A percentile compares a stretch with the other conserved stretches of the same genome.
Conservation (phyloP, 1,139 yeast species). For the Debaryomyces singareniensis region DNA sequence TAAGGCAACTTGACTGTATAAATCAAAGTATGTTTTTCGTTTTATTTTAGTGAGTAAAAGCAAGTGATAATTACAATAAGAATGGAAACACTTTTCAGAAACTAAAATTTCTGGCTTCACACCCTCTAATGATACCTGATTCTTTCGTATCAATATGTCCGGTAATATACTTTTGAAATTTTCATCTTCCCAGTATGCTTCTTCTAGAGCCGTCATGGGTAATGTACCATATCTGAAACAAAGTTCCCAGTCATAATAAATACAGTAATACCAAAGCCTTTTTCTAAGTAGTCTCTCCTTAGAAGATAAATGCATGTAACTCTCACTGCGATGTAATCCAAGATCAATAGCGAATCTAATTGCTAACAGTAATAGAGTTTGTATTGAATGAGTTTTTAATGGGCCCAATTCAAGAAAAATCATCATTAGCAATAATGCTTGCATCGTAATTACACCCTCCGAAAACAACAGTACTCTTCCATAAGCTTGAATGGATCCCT, state of each 20-base stretch:
- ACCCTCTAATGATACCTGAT: neutral
- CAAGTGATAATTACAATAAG: conserved; percentile 8
- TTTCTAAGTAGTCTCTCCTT: conserved; percentile 35
- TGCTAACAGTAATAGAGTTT: conserved; percentile 43
- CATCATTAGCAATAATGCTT: conserved; percentile 41
- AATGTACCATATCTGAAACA: conserved; percentile 57
- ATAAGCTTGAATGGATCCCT: conserved; percentile 42
- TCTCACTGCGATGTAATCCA: conserved; percentile 59
- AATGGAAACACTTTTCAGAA: too few relatives aligned
- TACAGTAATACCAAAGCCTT: conserved; percentile 52
- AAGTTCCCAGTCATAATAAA: conserved; percentile 46
- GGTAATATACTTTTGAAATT: neutral
- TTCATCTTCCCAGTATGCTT: conserved; percentile 17
- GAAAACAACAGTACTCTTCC: conserved; percentile 40
- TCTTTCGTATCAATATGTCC: conserved; percentile 1
- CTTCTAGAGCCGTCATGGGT: conserved; percentile 51
- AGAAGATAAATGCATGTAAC: conserved; percentile 28
- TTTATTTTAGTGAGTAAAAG: conserved; percentile 21
- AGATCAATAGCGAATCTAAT: conserved; percentile 56
- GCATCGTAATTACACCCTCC: conserved; percentile 46
- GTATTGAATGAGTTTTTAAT: conserved; percentile 36
- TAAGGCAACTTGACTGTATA: conserved; percentile 24
- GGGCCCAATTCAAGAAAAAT: conserved; percentile 39
- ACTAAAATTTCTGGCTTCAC: too few relatives aligned
- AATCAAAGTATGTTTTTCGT: conserved; percentile 20